Evolutionary conservation across 2,329 filamentous ascomycete genomes (phyloP).

Genomic region (Pezizomycotina sp.): DNA sequence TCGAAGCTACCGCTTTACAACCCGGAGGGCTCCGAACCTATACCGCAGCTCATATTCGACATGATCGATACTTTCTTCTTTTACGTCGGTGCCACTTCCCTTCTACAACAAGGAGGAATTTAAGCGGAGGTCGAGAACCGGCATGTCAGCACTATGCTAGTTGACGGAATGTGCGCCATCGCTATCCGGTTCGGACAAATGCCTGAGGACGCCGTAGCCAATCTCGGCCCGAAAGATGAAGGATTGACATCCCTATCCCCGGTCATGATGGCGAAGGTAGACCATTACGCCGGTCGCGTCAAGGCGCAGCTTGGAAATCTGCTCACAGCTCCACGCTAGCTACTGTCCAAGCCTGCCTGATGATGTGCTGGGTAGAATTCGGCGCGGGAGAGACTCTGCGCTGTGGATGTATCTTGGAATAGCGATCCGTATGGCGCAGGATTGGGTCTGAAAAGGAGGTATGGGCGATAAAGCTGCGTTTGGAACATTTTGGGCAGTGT

Average conservation of each 20-base stretch:
- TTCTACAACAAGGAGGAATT: constrained; percentile 57
- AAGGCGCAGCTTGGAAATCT: constrained; percentile 70
- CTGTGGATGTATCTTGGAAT: constrained; percentile 89
- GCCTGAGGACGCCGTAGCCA: constrained; percentile 34
- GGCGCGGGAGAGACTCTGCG: constrained; percentile 73
- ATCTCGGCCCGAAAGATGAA: constrained; percentile 41
- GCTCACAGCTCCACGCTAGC: constrained; percentile 64
- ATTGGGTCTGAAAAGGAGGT: constrained; percentile 30
- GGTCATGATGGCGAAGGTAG: no score
- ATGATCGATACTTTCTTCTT: constrained; percentile 67
- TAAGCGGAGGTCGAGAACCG: constrained; percentile 64
- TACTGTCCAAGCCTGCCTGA: constrained; percentile 64
- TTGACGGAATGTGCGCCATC: constrained; percentile 70
- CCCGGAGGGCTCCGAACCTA: constrained; percentile 49
- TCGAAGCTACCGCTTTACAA: constrained; percentile 80
- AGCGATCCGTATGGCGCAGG: constrained; percentile 66
- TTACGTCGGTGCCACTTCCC: constrained; percentile 71
- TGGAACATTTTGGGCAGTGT: constrained; percentile 77
- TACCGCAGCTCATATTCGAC: constrained; percentile 57
- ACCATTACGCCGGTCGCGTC: constrained; percentile 62
- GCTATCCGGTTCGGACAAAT: constrained; percentile 61
- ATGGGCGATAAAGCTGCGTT: constrained; percentile 30
- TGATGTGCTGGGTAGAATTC: constrained; percentile 80
- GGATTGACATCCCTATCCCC: no score
- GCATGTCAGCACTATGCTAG: constrained; percentile 63